A percentile compares a stretch with the other conserved stretches of the same genome.
phyloP scores from a whole-genome alignment of 2,329 filamentous ascomycete species.

The Pseudocercospora pini-densiflorae region DNA sequence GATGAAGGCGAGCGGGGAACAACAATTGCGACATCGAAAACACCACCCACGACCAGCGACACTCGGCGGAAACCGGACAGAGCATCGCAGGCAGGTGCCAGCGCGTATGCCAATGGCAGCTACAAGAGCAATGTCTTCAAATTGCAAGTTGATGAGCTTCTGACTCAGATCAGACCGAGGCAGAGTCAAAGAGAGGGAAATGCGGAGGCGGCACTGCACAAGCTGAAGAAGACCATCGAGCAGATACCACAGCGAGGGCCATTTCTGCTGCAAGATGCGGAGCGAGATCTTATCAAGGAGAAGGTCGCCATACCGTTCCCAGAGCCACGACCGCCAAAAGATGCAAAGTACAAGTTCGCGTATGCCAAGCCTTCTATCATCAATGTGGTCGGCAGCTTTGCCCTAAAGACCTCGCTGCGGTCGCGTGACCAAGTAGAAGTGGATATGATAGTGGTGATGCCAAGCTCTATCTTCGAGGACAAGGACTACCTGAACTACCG shows the following conservation, averaged over 20 bases:
- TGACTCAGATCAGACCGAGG: slow-evolving; percentile 61
- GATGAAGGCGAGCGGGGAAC: slow-evolving; percentile 4
- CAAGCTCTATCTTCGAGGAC: slow-evolving; percentile 76
- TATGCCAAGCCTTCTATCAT: slow-evolving; percentile 76
- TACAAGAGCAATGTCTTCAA: slow-evolving; percentile 72
- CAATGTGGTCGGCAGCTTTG: slow-evolving; percentile 89
- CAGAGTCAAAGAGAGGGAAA: slow-evolving; percentile 61
- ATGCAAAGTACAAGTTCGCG: slow-evolving; percentile 80
- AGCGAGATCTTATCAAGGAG: slow-evolving; percentile 68
- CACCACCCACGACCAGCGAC: background rate
- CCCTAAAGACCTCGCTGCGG: slow-evolving; percentile 74
- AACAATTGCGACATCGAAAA: slow-evolving; percentile 19
- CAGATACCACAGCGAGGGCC: slow-evolving; percentile 56
- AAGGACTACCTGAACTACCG: slow-evolving; percentile 93
- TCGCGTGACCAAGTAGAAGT: slow-evolving; percentile 58
- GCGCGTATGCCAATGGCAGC: slow-evolving; percentile 56
- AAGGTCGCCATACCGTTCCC: slow-evolving; percentile 82
- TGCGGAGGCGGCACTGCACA: slow-evolving; percentile 59
- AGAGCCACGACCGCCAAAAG: slow-evolving; percentile 73
- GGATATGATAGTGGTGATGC: slow-evolving; percentile 89
- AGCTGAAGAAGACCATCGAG: slow-evolving; percentile 62
- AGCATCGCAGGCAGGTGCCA: slow-evolving; percentile 31
- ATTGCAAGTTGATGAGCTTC: slow-evolving; percentile 67
- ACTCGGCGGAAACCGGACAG: slow-evolving; percentile 16
- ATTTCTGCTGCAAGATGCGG: slow-evolving; percentile 66